These are phyloP conservation scores for Fusarium sp. DNA, from an alignment of 2,329 filamentous ascomycete genomes.

Conservation along the genomic window DNA sequence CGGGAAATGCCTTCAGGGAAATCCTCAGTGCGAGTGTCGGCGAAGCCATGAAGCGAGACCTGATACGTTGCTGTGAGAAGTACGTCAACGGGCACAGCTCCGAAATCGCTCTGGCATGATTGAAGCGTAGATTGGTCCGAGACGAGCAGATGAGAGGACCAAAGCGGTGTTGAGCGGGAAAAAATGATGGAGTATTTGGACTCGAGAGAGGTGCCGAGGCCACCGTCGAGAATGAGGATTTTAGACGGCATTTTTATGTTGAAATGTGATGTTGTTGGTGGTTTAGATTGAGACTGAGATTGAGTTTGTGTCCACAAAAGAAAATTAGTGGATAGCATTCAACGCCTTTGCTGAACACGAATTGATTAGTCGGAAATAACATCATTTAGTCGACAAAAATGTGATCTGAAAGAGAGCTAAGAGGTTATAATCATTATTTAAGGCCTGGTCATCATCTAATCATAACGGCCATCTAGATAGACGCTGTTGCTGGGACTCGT, in stretches of 20 bases:
- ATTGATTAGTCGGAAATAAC: not conserved
- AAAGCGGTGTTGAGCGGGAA: slow-evolving; percentile 65
- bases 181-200: slow-evolving; percentile 66
- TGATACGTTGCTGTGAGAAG: slow-evolving; percentile 77
- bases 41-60: slow-evolving; percentile 67
- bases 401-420: too few species aligned
- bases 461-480: too few species aligned
- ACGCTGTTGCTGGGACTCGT: not conserved
- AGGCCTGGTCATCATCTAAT: not conserved
- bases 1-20: slow-evolving; percentile 57
- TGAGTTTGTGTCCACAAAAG: slow-evolving; percentile 21
- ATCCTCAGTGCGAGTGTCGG: slow-evolving; percentile 56
- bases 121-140: slow-evolving; percentile 62
- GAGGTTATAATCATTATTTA: too few species aligned
- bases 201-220: slow-evolving; percentile 74
- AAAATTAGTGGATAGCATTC: slow-evolving; percentile 38
- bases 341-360: slow-evolving; percentile 8
- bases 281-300: not conserved
- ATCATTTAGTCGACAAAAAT: not conserved
- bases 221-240: slow-evolving; percentile 71
- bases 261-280: not conserved
- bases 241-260: slow-evolving; percentile 41
- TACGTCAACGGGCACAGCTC: slow-evolving; percentile 67
- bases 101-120: slow-evolving; percentile 67
- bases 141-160: slow-evolving; percentile 75